Evolutionary conservation across 345 rosid species (phyloP).

Genomic region (Bruguiera gymnorhiza): DNA sequence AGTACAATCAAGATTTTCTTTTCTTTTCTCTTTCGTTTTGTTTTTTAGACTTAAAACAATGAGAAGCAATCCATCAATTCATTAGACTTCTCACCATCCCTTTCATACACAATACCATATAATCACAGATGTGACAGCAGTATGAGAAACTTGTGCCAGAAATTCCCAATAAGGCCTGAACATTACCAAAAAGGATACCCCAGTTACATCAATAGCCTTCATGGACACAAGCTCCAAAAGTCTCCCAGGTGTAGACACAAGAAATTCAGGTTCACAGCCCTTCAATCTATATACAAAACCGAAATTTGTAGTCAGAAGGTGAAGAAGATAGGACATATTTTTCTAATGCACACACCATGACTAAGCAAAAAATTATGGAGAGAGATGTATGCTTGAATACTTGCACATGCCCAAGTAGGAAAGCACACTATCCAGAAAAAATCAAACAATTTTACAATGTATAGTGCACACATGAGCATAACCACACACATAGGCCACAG

Average conservation of each 20-base stretch:
- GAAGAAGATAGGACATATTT: not conserved
- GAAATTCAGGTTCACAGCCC: conserved; percentile 86
- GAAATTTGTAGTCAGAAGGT: conserved; percentile 1
- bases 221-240: conserved; percentile 71
- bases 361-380: not conserved
- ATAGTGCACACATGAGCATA: not conserved
- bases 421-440: not conserved
- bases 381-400: not conserved
- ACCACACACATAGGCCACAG: not conserved
- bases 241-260: conserved; percentile 82
- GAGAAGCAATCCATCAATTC: too few relatives aligned
- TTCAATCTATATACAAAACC: conserved; percentile 45
- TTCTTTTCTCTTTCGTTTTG: too few relatives aligned
- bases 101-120: not conserved
- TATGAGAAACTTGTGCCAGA: not conserved
- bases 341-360: not conserved
- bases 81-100: not conserved
- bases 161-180: not conserved
- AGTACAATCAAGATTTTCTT: too few relatives aligned
- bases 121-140: not conserved
- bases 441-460: not conserved
- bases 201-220: conserved; percentile 68
- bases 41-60: too few relatives aligned
- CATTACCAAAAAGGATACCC: conserved; percentile 74
- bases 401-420: not conserved